Conservation (phyloP, 768 basidiomycete species). For the Cystofilobasidium capitatum region DNA sequence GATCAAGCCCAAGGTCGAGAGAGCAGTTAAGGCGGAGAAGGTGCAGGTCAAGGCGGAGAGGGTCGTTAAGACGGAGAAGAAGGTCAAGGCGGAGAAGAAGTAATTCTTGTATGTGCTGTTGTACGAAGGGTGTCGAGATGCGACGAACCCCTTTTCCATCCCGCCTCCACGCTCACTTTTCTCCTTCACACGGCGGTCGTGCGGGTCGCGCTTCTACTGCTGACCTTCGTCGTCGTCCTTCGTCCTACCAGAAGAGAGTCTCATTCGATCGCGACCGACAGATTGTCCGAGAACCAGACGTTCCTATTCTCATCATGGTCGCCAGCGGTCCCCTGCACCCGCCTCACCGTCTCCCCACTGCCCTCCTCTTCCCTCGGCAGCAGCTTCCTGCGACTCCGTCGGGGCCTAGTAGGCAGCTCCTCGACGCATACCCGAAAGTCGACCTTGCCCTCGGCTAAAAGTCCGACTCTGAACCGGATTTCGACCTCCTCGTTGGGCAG, state of each 20-base stretch:
- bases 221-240: no score
- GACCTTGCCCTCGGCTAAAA: conserved; percentile 31
- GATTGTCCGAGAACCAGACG: no score
- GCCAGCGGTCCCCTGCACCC: neutral
- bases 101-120: no score
- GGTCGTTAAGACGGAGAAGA: neutral
- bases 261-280: no score
- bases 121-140: no score
- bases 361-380: neutral
- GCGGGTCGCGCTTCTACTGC: no score
- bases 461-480: conserved; percentile 22
- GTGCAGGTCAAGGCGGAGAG: neutral
- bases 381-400: neutral
- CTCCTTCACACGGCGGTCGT: no score
- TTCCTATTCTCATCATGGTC: no score
- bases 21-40: no score
- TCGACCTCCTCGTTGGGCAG: conserved; percentile 13
- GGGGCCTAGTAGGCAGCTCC: conserved; percentile 25
- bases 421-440: conserved; percentile 34
- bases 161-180: no score
- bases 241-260: no score
- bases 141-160: no score
- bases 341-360: neutral
- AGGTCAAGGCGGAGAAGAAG: neutral
- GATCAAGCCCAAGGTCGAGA: neutral